These are phyloP conservation scores for Gossypium armourianum DNA, from an alignment of 441 rosid species.

Conservation along the genomic window DNA sequence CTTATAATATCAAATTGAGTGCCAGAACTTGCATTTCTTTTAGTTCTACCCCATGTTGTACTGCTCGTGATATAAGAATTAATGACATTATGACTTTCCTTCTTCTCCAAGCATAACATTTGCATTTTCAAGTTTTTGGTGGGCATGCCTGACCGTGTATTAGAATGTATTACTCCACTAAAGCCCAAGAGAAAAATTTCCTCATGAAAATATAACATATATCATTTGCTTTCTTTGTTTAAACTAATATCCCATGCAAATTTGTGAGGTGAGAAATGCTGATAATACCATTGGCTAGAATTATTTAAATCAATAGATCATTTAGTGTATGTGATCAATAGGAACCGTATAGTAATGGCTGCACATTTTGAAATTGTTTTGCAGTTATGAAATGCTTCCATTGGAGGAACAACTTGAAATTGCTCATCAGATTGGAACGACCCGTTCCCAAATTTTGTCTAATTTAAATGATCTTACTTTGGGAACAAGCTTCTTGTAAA, in stretches of 20 bases:
- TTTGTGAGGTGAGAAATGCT: background rate
- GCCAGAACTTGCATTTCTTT: background rate
- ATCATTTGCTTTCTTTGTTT: background rate
- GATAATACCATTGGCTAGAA: background rate
- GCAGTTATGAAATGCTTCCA: constrained; percentile 87
- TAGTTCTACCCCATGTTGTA: background rate
- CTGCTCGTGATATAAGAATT: background rate
- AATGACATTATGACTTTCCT: background rate
- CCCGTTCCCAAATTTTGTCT: constrained; percentile 60
- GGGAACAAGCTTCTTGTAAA: constrained; percentile 77
- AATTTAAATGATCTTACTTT: constrained; percentile 68
- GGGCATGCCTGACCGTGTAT: background rate
- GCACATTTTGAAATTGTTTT: constrained; percentile 17
- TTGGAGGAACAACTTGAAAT: constrained; percentile 84
- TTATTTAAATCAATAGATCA: background rate
- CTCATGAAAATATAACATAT: background rate
- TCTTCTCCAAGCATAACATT: background rate
- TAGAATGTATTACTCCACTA: background rate
- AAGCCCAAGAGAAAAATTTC: background rate
- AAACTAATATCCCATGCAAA: background rate
- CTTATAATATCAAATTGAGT: background rate
- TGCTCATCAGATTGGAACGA: constrained; percentile 74
- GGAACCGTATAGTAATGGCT: background rate
- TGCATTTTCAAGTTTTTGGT: background rate
- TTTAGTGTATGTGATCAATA: background rate